These are phyloP conservation scores for Fusarium zealandicum DNA, from an alignment of 2,329 filamentous ascomycete species.

Conservation along the genomic window DNA sequence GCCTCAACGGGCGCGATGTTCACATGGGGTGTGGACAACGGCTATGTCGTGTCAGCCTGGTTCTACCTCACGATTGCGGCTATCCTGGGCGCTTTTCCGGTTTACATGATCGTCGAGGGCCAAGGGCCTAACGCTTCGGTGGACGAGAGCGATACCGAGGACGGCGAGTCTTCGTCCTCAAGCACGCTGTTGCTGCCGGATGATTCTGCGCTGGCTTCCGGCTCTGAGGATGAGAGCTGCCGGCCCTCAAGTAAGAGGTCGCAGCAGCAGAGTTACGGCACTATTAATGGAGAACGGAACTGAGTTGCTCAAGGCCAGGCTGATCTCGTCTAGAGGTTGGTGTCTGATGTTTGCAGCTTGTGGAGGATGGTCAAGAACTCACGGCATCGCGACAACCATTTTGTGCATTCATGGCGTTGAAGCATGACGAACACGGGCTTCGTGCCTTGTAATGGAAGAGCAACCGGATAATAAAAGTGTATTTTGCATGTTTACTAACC, in stretches of 20 bases:
- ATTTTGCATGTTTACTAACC: not conserved
- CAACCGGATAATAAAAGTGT: not conserved
- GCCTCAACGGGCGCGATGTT: constrained; percentile 77
- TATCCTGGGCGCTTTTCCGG: constrained; percentile 71
- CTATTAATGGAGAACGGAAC: constrained; percentile 13
- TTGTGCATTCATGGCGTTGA: constrained; percentile 2
- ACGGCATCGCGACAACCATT: constrained; percentile 1
- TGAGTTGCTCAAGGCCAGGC: not conserved
- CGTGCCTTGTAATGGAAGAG: not conserved
- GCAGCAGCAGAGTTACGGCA: constrained; percentile 30
- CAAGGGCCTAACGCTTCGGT: constrained; percentile 64
- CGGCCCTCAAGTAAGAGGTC: constrained; percentile 26
- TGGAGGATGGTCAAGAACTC: not conserved
- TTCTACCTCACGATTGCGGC: constrained; percentile 76
- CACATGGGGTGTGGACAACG: constrained; percentile 75
- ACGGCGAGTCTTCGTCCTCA: constrained; percentile 20
- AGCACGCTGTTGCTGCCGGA: constrained; percentile 35
- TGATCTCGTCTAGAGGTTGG: not conserved
- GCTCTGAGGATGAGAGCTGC: constrained; percentile 30
- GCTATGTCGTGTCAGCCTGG: constrained; percentile 82
- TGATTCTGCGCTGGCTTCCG: constrained; percentile 30
- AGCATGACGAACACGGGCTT: not conserved
- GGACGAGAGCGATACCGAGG: constrained; percentile 45
- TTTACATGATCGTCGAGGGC: constrained; percentile 77
- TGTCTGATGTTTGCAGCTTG: not conserved